Conservation (phyloP, 176 grass and related monocot genomes). For the Raddia guianensis region DNA sequence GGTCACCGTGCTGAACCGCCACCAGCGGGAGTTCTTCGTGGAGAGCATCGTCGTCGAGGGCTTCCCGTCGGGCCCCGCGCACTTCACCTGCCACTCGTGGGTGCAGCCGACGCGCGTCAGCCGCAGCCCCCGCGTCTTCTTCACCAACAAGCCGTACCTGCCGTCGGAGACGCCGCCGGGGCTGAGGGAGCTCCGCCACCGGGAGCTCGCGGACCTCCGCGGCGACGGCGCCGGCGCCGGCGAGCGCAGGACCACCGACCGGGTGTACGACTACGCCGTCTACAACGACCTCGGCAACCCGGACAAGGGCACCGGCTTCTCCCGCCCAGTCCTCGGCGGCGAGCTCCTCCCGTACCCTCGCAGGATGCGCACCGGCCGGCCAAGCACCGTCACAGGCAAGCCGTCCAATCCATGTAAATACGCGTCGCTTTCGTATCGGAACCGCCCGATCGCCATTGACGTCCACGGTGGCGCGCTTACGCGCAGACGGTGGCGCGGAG, state of each 20-base stretch:
- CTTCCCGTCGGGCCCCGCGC: conserved; percentile 59
- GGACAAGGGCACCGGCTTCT: conserved; percentile 67
- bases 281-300: conserved; percentile 91
- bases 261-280: conserved; percentile 71
- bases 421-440: conserved; percentile 45
- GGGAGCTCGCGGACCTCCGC: conserved; percentile 61
- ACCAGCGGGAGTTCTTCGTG: conserved; percentile 79
- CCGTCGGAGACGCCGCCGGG: conserved; percentile 81
- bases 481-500: conserved; percentile 70
- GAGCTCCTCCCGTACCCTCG: conserved; percentile 77
- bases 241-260: conserved; percentile 60
- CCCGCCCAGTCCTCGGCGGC: conserved; percentile 68
- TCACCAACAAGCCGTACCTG: conserved; percentile 86
- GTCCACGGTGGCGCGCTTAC: background rate
- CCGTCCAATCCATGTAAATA: no score
- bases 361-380: conserved; percentile 68
- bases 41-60: conserved; percentile 86
- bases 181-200: conserved; percentile 56
- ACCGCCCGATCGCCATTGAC: conserved; percentile 41
- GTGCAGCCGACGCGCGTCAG: conserved; percentile 59
- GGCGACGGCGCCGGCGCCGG: conserved; percentile 60
- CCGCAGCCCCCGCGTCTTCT: conserved; percentile 62
- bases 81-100: conserved; percentile 90
- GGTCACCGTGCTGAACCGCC: conserved; percentile 73
- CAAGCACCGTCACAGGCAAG: conserved; percentile 61